These are phyloP conservation scores for Talaromyces atroroseus DNA, from an alignment of 2,329 filamentous ascomycete genomes.

Conservation along the genomic window DNA sequence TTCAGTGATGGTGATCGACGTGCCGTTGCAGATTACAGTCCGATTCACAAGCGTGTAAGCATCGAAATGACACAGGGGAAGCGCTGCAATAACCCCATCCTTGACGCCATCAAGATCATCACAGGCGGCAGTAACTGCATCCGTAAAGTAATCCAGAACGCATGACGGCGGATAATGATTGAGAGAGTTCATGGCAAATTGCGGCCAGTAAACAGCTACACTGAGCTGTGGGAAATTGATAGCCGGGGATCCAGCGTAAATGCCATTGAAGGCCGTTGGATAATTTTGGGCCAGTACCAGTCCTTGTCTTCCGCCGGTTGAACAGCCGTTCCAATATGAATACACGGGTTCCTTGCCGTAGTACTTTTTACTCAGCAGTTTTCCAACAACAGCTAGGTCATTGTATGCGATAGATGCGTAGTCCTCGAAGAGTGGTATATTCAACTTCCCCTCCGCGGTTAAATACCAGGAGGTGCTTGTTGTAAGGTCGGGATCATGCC, in stretches of 20 bases:
- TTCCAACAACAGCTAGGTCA: conserved; percentile 22
- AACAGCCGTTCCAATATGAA: conserved; percentile 22
- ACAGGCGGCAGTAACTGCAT: conserved; percentile 5
- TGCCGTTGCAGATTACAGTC: not conserved
- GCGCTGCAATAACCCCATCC: conserved; percentile 13
- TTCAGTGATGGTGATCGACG: not conserved
- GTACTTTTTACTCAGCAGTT: conserved; percentile 5
- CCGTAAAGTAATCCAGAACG: conserved; percentile 8
- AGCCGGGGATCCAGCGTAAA: conserved; percentile 35
- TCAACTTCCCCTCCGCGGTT: conserved; percentile 9
- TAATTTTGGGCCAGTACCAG: conserved; percentile 43
- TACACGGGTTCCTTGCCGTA: conserved; percentile 11
- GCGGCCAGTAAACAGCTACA: not conserved
- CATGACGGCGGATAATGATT: conserved; percentile 7
- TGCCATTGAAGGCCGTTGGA: conserved; percentile 38
- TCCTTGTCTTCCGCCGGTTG: conserved; percentile 20
- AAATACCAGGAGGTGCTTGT: conserved; percentile 10
- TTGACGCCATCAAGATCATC: conserved; percentile 12
- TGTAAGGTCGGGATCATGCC: not conserved
- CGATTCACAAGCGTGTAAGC: conserved; percentile 3
- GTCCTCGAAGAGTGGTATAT: conserved; percentile 20
- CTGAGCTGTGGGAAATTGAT: conserved; percentile 34
- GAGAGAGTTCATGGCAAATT: not conserved
- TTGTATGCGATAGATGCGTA: conserved; percentile 25
- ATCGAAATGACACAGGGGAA: conserved; percentile 10